Evolutionary conservation across 1,284 basidiomycete genomes (phyloP).

Genomic region (Anthracocystis setariae): DNA sequence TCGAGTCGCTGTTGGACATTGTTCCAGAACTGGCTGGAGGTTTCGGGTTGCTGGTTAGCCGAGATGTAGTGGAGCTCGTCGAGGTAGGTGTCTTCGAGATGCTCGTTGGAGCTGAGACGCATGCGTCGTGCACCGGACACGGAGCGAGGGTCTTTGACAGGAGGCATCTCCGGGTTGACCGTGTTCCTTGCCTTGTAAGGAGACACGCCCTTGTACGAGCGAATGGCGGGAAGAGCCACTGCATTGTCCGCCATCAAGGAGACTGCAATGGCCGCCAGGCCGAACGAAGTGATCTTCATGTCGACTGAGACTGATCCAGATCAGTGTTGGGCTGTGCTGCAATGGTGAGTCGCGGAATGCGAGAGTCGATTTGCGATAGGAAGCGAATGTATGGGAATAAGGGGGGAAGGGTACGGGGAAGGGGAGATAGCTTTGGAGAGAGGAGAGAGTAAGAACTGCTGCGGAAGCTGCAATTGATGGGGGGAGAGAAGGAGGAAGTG

Average conservation of each 20-base stretch:
- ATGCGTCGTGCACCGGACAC: constrained; percentile 33
- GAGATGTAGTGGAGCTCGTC: constrained; percentile 48
- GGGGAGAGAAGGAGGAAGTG: constrained; percentile 19
- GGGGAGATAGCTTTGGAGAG: constrained; percentile 8
- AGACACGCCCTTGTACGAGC: constrained; percentile 44
- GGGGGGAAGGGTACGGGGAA: constrained; percentile 6
- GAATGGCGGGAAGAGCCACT: constrained; percentile 45
- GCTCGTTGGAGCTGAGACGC: constrained; percentile 46
- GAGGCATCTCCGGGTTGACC: constrained; percentile 18
- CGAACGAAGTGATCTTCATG: constrained; percentile 49
- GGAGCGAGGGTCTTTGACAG: constrained; percentile 36
- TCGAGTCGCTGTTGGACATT: constrained; percentile 44
- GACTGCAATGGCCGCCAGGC: constrained; percentile 43
- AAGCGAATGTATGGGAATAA: neutral
- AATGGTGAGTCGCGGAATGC: neutral
- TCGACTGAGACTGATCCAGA: constrained; percentile 13
- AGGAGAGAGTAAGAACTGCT: constrained; percentile 21
- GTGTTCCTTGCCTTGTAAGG: constrained; percentile 34
- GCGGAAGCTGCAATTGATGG: constrained; percentile 41
- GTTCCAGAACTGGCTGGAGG: constrained; percentile 42
- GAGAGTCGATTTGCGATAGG: constrained; percentile 6
- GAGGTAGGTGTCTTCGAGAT: constrained; percentile 42
- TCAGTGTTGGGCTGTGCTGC: constrained; percentile 5
- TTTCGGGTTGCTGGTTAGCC: constrained; percentile 12
- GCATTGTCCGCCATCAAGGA: constrained; percentile 43